These are phyloP conservation scores for Musa itinerans DNA, from an alignment of 176 grass and related monocot genomes.

Conservation along the genomic window DNA sequence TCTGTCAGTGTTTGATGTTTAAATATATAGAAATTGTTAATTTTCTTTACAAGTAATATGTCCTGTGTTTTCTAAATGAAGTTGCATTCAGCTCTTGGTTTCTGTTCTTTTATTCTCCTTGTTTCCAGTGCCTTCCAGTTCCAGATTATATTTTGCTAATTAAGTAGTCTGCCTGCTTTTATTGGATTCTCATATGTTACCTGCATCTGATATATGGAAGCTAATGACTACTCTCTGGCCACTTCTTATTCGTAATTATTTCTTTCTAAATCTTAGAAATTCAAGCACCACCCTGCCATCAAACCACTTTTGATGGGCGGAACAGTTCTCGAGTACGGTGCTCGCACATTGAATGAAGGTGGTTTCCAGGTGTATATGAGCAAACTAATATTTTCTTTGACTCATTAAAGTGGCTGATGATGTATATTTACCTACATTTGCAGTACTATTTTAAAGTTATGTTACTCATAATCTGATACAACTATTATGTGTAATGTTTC, in stretches of 20 bases:
- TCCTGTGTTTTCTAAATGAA: not conserved
- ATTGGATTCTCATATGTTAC: not conserved
- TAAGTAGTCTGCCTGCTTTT: not conserved
- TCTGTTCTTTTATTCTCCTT: too few species aligned
- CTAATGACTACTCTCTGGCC: not conserved
- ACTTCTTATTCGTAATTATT: slow-evolving; percentile 1
- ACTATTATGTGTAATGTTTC: slow-evolving; percentile 29
- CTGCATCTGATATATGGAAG: not conserved
- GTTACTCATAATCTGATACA: not conserved
- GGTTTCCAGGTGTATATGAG: slow-evolving; percentile 62
- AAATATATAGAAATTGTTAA: not conserved
- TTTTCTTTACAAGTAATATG: not conserved
- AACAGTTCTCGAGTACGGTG: slow-evolving; percentile 79
- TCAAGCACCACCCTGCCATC: slow-evolving; percentile 79
- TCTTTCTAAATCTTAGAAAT: slow-evolving; percentile 50
- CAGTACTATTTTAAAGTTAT: not conserved
- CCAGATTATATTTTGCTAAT: not conserved
- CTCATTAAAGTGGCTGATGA: not conserved
- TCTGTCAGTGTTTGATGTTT: not conserved
- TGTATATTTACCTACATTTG: not conserved
- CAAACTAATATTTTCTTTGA: not conserved
- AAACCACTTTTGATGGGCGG: slow-evolving; percentile 66
- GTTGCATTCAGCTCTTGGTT: too few species aligned
- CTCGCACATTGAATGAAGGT: slow-evolving; percentile 95
- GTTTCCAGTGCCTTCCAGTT: not conserved